Percentiles rank a stretch among this genome's conserved stretches.
Conservation (phyloP, 805 yeast species). For the Metschnikowia lochheadii region DNA sequence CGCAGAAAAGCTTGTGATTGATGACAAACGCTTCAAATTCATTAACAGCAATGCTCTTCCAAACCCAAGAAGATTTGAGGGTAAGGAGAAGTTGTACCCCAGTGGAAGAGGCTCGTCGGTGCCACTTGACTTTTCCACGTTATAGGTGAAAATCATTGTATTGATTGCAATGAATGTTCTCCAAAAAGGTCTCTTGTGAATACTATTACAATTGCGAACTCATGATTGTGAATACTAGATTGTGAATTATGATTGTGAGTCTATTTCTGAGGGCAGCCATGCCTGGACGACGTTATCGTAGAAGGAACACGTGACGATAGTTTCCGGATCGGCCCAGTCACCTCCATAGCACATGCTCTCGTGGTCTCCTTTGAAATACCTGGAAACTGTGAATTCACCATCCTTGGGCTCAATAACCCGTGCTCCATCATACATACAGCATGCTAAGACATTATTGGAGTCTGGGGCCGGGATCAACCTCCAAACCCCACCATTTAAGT, state of each 20-base stretch:
- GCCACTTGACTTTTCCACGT: slow-evolving; percentile 61
- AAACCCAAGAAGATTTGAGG: slow-evolving; percentile 76
- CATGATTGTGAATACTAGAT: too few relatives aligned
- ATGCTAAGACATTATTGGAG: slow-evolving; percentile 54
- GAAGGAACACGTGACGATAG: slow-evolving; percentile 81
- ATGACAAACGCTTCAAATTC: slow-evolving; percentile 70
- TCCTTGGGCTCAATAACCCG: slow-evolving; percentile 44
- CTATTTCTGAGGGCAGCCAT: slow-evolving; percentile 47
- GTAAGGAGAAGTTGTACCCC: slow-evolving; percentile 73
- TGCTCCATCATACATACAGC: slow-evolving; percentile 97
- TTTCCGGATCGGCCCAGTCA: slow-evolving; percentile 61
- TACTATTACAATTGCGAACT: too few relatives aligned
- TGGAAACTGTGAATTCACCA: slow-evolving; percentile 25
- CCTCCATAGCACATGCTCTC: slow-evolving; percentile 96
- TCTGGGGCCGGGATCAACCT: slow-evolving; percentile 63
- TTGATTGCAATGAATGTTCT: not conserved
- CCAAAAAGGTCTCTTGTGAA: not conserved
- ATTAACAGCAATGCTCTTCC: slow-evolving; percentile 68
- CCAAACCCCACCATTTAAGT: slow-evolving; percentile 96
- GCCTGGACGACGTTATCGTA: slow-evolving; percentile 79
- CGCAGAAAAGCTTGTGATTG: slow-evolving; percentile 44
- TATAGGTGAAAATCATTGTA: not conserved
- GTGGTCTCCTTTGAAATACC: slow-evolving; percentile 63
- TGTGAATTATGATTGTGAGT: not conserved
- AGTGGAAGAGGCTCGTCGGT: slow-evolving; percentile 94